Percentiles rank a stretch among this genome's conserved stretches.
Evolutionary conservation across 805 yeast species (phyloP).

Genomic region (Metschnikowia lochheadii): DNA sequence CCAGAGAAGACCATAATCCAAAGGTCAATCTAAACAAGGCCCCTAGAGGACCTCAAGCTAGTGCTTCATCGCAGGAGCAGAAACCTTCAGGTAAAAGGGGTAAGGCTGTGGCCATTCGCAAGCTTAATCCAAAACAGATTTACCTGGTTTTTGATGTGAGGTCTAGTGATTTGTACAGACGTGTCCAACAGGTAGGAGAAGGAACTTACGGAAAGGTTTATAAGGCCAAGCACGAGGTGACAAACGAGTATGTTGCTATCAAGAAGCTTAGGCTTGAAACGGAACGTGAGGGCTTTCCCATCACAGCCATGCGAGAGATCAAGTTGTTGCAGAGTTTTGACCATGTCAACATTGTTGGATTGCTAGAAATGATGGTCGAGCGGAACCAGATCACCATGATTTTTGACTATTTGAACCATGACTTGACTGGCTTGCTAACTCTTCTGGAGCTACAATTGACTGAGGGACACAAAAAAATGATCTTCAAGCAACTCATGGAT

Average conservation of each 20-base stretch:
- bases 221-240: slow-evolving; percentile 70
- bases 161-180: slow-evolving; percentile 49
- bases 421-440: slow-evolving; percentile 78
- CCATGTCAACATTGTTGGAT: slow-evolving; percentile 76
- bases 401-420: slow-evolving; percentile 91
- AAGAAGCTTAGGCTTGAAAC: slow-evolving; percentile 78
- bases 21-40: neutral
- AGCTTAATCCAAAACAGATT: slow-evolving; percentile 27
- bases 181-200: slow-evolving; percentile 92
- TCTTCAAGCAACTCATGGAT: slow-evolving; percentile 60
- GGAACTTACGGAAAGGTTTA: slow-evolving; percentile 97
- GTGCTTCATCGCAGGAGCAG: neutral
- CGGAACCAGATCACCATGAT: slow-evolving; percentile 75
- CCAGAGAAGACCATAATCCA: neutral
- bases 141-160: slow-evolving; percentile 29
- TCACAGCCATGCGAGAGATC: slow-evolving; percentile 91
- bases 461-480: slow-evolving; percentile 61
- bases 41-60: neutral
- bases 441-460: slow-evolving; percentile 65
- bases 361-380: slow-evolving; percentile 88
- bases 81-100: neutral
- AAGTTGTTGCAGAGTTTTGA: slow-evolving; percentile 76
- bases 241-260: slow-evolving; percentile 76
- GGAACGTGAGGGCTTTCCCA: slow-evolving; percentile 93
- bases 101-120: slow-evolving; percentile 6